Evolutionary conservation across 495 filamentous ascomycete species (phyloP).

Genomic region (Extremus antarcticus): DNA sequence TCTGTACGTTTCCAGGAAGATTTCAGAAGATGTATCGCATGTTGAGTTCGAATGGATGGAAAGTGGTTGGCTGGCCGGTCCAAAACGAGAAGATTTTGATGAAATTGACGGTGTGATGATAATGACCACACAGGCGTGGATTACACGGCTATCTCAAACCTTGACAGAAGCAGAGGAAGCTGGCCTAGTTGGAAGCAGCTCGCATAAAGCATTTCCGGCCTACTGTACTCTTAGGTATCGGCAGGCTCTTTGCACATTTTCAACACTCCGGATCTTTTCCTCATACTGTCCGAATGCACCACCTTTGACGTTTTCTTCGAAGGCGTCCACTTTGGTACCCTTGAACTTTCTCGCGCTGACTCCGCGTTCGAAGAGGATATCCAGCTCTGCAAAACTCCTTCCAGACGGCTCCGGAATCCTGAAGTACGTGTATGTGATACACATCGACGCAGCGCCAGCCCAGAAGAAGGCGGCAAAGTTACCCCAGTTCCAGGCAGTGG

Average conservation of each 20-base stretch:
- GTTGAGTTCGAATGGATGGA: neutral
- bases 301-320: constrained; percentile 22
- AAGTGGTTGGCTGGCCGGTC: neutral
- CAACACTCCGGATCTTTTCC: neutral
- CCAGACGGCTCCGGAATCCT: constrained; percentile 28
- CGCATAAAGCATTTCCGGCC: too few species aligned
- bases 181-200: too few species aligned
- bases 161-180: too few species aligned
- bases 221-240: too few species aligned
- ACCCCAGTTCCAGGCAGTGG: constrained; percentile 42
- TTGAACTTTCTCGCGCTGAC: constrained; percentile 28
- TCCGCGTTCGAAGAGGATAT: constrained; percentile 27
- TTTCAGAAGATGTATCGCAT: neutral
- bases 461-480: constrained; percentile 41
- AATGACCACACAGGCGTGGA: too few species aligned
- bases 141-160: too few species aligned
- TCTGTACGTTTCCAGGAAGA: neutral
- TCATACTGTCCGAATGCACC: neutral
- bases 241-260: neutral
- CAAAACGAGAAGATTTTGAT: neutral
- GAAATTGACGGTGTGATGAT: neutral
- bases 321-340: constrained; percentile 24
- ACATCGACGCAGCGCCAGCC: constrained; percentile 40
- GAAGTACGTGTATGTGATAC: constrained; percentile 31
- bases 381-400: constrained; percentile 27